Percentiles rank a stretch among this genome's conserved stretches.
These are phyloP conservation scores for Apiotrichum porosum DNA, from an alignment of 1,284 basidiomycete genomes.

Conservation along the genomic window DNA sequence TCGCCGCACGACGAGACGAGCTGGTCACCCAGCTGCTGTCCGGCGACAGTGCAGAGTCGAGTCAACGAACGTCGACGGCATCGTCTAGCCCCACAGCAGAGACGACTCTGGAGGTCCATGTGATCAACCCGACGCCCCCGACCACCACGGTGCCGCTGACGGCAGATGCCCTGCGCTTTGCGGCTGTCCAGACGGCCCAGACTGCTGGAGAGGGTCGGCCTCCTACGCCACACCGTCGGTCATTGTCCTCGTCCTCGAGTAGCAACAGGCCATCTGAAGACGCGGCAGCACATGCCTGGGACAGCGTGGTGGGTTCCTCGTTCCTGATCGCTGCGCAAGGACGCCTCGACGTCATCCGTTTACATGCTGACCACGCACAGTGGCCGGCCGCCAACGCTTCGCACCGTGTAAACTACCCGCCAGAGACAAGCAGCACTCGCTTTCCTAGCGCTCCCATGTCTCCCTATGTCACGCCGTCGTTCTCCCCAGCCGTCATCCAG, in stretches of 20 bases:
- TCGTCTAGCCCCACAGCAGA: not conserved
- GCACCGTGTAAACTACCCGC: constrained; percentile 13
- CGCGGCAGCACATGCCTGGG: constrained; percentile 36
- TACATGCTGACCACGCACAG: constrained; percentile 17
- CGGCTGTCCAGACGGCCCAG: too few species aligned
- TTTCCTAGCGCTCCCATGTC: constrained; percentile 40
- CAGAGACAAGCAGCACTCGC: constrained; percentile 19
- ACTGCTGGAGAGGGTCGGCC: too few species aligned
- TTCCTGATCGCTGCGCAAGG: not conserved
- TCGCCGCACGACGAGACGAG: constrained; percentile 11
- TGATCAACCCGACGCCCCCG: constrained; percentile 30
- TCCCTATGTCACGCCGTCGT: constrained; percentile 42
- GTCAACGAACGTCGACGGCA: not conserved
- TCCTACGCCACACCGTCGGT: too few species aligned
- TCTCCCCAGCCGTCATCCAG: constrained; percentile 34
- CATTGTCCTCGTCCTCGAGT: not conserved
- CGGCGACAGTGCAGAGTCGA: constrained; percentile 4
- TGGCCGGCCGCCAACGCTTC: constrained; percentile 35
- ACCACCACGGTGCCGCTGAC: constrained; percentile 10
- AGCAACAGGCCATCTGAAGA: not conserved
- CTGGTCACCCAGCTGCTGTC: constrained; percentile 9
- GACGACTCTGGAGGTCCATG: constrained; percentile 13
- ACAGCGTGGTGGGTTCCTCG: constrained; percentile 40
- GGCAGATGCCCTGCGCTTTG: constrained; percentile 1
- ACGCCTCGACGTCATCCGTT: too few species aligned